Evolutionary conservation across 1,284 basidiomycete genomes (phyloP).

Genomic region (Lignosus rhinocerotis): DNA sequence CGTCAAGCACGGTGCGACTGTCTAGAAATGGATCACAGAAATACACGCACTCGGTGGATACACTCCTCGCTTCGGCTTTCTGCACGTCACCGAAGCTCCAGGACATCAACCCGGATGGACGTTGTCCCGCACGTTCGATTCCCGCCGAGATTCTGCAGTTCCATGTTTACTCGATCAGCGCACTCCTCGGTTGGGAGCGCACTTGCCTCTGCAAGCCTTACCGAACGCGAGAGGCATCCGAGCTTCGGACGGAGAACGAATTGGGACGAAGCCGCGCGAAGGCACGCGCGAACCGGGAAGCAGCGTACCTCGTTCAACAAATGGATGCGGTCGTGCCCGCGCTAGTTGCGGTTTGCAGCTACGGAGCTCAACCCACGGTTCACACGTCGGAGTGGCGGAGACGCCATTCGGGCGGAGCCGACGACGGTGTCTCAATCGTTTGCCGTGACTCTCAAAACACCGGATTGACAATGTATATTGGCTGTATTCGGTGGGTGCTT

Average conservation of each 20-base stretch:
- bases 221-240: no score
- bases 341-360: no score
- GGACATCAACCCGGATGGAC: not conserved
- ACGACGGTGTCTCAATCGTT: constrained; percentile 3
- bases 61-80: not conserved
- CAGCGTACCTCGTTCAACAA: no score
- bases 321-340: no score
- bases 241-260: not conserved
- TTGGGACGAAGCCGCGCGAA: no score
- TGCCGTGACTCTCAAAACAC: not conserved
- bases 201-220: not conserved
- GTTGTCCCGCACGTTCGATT: not conserved
- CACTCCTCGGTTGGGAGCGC: not conserved
- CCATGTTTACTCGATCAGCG: not conserved
- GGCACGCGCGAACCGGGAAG: no score
- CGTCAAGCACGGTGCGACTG: no score
- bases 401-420: constrained; percentile 18
- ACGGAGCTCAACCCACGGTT: not conserved
- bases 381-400: constrained; percentile 19
- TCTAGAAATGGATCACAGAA: not conserved
- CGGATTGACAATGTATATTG: not conserved
- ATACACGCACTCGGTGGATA: not conserved
- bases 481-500: not conserved
- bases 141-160: not conserved
- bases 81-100: not conserved